Base-by-base conservation (phyloP, 805 yeast species). In the Scheffersomyces amazonensis region DNA sequence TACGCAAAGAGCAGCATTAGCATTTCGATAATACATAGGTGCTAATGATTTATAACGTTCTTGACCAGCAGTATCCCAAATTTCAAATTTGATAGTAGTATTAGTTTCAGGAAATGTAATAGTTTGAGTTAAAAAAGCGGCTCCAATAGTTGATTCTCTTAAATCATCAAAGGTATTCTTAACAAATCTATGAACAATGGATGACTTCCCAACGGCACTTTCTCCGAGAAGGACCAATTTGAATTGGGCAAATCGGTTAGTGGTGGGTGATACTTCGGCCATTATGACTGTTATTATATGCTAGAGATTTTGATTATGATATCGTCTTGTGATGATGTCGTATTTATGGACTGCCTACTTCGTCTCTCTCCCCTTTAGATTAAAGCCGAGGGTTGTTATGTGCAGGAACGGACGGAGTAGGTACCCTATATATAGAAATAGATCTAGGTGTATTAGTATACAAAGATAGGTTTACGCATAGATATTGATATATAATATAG, bases 51-150 rank as follows among this genome's bases (percentile, higher is more conserved):
- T 61, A 49, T 67, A 67, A 11, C 73, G 49, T 38, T 67, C 73
- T 47, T 67, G 99, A 16, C 99, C 98, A 0, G 98, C 98, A 8
- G 98, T 91, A 57, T 91, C 98, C 95, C 91, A 82, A 33, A 82
- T 80, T 52, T 82, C 87, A 49, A 81, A 71, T 56, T 83, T 83
- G 31, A 84, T 75, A 1, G 80, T 77, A 34, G 68, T 62, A 12
- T 77, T 73, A 22, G 55, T 49, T 24, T 67, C 76, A 37, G 75
- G 76, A n/a, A 78, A 53, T 15, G 75, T 73, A 32, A 83, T 75
- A 2, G 80, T 69, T 53, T 82, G 89, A 1, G 91, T 83, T 36
- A 83, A 66, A 57, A 84, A 85, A 2, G 93, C 95, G 1, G 95
- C 95, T 1, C 95, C 93, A 39, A 85, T 85, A 1, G 95, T 85